Evolutionary conservation across 1,139 yeast genomes (phyloP).

Genomic region (Meyerozyma sp.): DNA sequence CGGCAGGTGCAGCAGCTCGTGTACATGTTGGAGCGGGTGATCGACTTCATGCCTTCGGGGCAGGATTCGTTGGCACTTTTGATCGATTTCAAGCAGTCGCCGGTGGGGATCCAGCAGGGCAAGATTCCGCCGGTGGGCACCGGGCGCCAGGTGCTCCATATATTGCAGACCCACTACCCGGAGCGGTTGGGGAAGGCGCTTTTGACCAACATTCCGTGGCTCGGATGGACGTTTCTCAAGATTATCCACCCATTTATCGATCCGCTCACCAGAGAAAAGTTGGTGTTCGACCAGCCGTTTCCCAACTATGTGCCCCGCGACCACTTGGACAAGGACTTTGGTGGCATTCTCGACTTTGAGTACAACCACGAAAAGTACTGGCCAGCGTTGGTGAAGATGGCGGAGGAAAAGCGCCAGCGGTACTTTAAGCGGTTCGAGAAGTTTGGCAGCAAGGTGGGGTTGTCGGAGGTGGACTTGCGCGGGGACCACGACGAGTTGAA

Average conservation of each 20-base stretch:
- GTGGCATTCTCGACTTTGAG: conserved; percentile 78
- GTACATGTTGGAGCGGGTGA: conserved; percentile 44
- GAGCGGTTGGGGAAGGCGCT: conserved; percentile 91
- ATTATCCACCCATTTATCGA: conserved; percentile 92
- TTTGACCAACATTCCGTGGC: conserved; percentile 87
- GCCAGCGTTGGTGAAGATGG: conserved; percentile 61
- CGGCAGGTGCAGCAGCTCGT: conserved; percentile 46
- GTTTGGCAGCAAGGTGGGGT: conserved; percentile 69
- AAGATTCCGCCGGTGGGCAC: conserved; percentile 82
- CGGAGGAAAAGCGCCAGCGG: conserved; percentile 47
- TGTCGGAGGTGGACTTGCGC: conserved; percentile 78
- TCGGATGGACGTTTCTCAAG: conserved; percentile 86
- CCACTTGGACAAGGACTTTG: conserved; percentile 79
- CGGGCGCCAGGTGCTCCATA: conserved; percentile 78
- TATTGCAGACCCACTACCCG: conserved; percentile 92
- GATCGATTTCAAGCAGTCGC: conserved; percentile 41
- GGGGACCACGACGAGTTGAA: conserved; percentile 42
- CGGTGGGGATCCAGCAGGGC: conserved; percentile 44
- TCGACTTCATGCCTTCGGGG: conserved; percentile 46
- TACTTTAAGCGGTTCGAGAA: conserved; percentile 59
- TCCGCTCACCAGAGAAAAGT: conserved; percentile 87
- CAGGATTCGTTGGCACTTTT: conserved; percentile 44
- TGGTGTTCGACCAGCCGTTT: conserved; percentile 87
- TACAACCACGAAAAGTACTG: conserved; percentile 79
- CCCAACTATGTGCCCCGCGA: conserved; percentile 71